phyloP scores from a whole-genome alignment of 208 protist genomes.

The Lotmaria passim region DNA sequence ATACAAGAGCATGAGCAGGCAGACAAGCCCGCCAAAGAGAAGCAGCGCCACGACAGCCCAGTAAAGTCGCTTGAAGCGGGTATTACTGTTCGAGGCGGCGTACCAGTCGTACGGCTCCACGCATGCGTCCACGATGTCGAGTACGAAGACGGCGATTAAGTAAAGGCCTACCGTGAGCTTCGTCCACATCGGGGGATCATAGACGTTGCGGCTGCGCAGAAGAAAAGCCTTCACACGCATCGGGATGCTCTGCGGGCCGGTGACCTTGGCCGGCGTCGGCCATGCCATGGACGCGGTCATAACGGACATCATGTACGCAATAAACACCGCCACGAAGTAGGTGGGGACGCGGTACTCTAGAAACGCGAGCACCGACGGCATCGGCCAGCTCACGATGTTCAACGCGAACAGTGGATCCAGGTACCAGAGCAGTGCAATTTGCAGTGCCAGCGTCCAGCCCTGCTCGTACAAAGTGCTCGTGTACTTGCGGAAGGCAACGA shows the following conservation, averaged over 20 bases:
- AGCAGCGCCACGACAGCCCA: constrained; percentile 52
- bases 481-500: constrained; percentile 66
- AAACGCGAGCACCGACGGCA: constrained; percentile 67
- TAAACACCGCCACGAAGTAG: constrained; percentile 73
- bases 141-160: constrained; percentile 49
- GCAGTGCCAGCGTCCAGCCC: constrained; percentile 66
- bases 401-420: constrained; percentile 71
- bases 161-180: constrained; percentile 60
- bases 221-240: constrained; percentile 29
- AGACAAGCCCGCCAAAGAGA: constrained; percentile 54
- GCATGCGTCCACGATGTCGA: constrained; percentile 56
- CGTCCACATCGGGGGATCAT: constrained; percentile 80
- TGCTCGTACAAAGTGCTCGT: constrained; percentile 82
- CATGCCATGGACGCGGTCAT: constrained; percentile 84
- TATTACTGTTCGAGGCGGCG: constrained; percentile 15
- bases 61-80: constrained; percentile 15
- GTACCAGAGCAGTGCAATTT: constrained; percentile 77
- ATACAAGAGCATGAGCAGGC: constrained; percentile 62
- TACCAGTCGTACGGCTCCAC: constrained; percentile 28
- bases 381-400: constrained; percentile 38
- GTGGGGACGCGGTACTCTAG: constrained; percentile 77
- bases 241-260: not conserved
- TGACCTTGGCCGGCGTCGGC: constrained; percentile 11
- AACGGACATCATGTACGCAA: constrained; percentile 86
- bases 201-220: constrained; percentile 57